Evolutionary conservation across 129 eudicot genomes (phyloP).

Genomic region (Chrysanthemum seticuspe): DNA sequence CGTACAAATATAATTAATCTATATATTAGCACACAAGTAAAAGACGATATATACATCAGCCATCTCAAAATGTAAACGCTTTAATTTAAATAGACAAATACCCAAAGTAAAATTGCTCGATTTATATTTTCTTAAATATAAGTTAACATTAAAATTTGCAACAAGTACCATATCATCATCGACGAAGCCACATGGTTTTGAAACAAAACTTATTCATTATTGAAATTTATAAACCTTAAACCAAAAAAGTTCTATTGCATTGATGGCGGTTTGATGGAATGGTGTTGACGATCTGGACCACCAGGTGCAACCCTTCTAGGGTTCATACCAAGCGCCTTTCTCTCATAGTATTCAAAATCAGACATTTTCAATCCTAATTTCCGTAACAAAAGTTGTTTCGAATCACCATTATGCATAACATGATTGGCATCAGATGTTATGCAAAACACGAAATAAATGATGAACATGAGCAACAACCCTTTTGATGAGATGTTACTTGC

Average conservation of each 20-base stretch:
- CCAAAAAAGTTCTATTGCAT: slow-evolving; percentile 13
- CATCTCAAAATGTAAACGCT: too few relatives aligned
- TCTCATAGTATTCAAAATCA: slow-evolving; percentile 33
- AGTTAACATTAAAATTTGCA: too few relatives aligned
- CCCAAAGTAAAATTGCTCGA: too few relatives aligned
- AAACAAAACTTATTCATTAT: too few relatives aligned
- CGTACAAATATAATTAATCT: too few relatives aligned
- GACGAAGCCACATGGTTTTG: too few relatives aligned
- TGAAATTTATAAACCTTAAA: not conserved
- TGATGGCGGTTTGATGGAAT: not conserved
- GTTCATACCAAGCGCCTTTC: slow-evolving; percentile 26
- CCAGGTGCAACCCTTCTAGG: not conserved
- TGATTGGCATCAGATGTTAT: slow-evolving; percentile 16
- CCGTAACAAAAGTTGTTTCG: slow-evolving; percentile 31
- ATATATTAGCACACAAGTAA: too few relatives aligned
- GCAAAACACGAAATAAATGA: slow-evolving; percentile 12
- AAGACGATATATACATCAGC: too few relatives aligned
- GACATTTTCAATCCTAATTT: slow-evolving; percentile 31
- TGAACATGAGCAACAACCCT: slow-evolving; percentile 19
- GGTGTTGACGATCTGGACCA: slow-evolving; percentile 14
- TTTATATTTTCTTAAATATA: too few relatives aligned
- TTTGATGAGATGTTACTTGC: slow-evolving; percentile 22
- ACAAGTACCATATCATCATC: too few relatives aligned
- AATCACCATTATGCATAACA: not conserved
- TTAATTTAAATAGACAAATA: too few relatives aligned